phyloP scores from a whole-genome alignment of 257 asterid genomes.

The Salvia miltiorrhiza region DNA sequence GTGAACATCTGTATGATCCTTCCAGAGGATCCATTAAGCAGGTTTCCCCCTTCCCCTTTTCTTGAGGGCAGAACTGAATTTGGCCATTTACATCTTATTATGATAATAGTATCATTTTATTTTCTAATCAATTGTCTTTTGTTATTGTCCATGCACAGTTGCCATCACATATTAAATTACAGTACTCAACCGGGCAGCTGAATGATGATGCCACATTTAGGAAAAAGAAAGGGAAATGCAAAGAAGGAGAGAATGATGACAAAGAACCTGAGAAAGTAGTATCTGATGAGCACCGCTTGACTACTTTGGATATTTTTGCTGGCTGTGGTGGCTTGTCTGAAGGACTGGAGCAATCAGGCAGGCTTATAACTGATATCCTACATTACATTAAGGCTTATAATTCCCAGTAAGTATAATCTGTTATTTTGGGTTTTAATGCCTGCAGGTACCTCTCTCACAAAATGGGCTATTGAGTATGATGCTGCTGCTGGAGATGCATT shows the following conservation, averaged over 20 bases:
- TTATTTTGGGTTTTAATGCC: slow-evolving; percentile 16
- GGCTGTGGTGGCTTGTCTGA: slow-evolving; percentile 98
- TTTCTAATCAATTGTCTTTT: slow-evolving; percentile 23
- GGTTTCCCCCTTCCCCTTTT: slow-evolving; percentile 33
- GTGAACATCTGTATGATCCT: slow-evolving; percentile 79
- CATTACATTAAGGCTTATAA: slow-evolving; percentile 6
- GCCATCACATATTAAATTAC: slow-evolving; percentile 61
- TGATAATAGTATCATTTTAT: background rate
- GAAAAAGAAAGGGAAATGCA: slow-evolving; percentile 75
- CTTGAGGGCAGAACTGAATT: background rate
- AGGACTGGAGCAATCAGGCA: slow-evolving; percentile 80
- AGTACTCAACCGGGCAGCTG: slow-evolving; percentile 44
- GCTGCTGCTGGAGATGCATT: slow-evolving; percentile 92
- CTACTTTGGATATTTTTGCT: slow-evolving; percentile 87
- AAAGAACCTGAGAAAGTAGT: slow-evolving; percentile 32
- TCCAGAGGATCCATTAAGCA: slow-evolving; percentile 76
- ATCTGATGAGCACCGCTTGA: slow-evolving; percentile 40
- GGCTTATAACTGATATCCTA: slow-evolving; percentile 7
- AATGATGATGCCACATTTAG: slow-evolving; percentile 37
- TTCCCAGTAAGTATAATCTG: slow-evolving; percentile 8
- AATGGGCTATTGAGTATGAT: slow-evolving; percentile 98
- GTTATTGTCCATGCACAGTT: slow-evolving; percentile 52
- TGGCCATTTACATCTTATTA: slow-evolving; percentile 12
- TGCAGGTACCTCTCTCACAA: slow-evolving; percentile 64
- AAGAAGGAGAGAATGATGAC: slow-evolving; percentile 73